Percentiles rank a stretch among this genome's conserved stretches.
Conservation (phyloP, 2,329 filamentous ascomycete genomes). For the Pezicula neosporulosa region DNA sequence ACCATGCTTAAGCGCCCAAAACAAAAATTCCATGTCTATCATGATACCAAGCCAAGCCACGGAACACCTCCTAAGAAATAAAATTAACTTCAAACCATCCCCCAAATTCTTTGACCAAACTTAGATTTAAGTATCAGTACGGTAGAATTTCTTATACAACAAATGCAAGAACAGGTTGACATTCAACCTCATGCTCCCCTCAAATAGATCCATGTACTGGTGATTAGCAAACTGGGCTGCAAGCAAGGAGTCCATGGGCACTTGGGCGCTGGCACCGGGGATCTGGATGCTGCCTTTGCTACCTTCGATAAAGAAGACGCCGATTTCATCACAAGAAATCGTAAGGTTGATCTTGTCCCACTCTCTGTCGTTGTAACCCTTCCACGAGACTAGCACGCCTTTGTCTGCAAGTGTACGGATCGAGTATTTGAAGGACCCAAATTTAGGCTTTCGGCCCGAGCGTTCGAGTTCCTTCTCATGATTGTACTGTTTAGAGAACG, state of each 20-base stretch:
- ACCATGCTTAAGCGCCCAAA: no score
- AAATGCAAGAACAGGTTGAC: conserved; percentile 96
- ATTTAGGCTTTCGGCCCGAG: conserved; percentile 90
- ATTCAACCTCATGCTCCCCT: conserved; percentile 80
- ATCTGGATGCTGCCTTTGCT: conserved; percentile 92
- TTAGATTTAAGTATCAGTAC: conserved; percentile 43
- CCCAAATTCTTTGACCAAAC: no score
- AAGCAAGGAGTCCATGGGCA: conserved; percentile 88
- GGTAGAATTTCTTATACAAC: conserved; percentile 98
- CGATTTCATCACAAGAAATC: conserved; percentile 90
- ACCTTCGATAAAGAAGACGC: conserved; percentile 89
- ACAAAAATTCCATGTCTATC: background rate
- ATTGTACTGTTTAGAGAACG: conserved; percentile 98
- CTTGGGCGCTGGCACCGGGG: conserved; percentile 82
- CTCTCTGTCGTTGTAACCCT: conserved; percentile 75
- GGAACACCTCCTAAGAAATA: background rate
- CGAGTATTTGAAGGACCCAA: conserved; percentile 96
- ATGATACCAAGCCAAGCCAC: background rate
- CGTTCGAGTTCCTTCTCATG: conserved; percentile 94
- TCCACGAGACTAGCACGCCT: conserved; percentile 91
- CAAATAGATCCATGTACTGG: conserved; percentile 94
- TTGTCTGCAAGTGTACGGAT: conserved; percentile 86
- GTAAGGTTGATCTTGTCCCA: conserved; percentile 94
- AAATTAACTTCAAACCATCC: no score
- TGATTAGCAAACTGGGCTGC: conserved; percentile 97